Conservation (phyloP, 179 eudicot species). For the Monotropa hypopitys region DNA sequence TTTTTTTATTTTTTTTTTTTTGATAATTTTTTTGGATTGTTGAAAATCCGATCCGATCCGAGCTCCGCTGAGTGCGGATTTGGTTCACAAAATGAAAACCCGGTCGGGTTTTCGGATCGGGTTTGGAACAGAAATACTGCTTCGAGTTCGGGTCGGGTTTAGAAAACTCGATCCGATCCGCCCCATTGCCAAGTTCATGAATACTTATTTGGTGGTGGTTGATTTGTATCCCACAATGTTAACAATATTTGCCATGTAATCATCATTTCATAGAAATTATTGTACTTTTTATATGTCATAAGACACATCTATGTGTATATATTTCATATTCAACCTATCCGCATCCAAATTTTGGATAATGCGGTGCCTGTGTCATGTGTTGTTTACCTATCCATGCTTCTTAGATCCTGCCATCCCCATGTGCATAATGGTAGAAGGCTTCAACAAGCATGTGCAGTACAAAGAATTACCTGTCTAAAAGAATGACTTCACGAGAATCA, state of each 20-base stretch:
- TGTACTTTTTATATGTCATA: not conserved
- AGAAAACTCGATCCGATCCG: constrained; percentile 5
- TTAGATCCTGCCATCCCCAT: not conserved
- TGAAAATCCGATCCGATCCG: too few relatives aligned
- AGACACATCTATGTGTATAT: not conserved
- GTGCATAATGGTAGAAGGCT: not conserved
- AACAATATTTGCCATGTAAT: not conserved
- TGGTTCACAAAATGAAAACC: too few relatives aligned
- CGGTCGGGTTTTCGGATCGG: too few relatives aligned
- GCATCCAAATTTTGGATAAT: not conserved
- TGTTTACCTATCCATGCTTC: not conserved
- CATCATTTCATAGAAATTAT: not conserved
- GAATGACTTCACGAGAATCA: constrained; percentile 80
- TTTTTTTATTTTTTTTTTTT: too few relatives aligned
- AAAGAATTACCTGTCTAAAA: constrained; percentile 61
- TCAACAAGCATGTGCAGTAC: not conserved
- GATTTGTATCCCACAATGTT: not conserved
- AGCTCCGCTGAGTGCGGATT: too few relatives aligned
- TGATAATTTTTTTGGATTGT: too few relatives aligned
- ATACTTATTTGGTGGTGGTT: not conserved
- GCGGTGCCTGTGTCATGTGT: not conserved
- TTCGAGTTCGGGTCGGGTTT: too few relatives aligned
- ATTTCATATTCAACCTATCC: not conserved
- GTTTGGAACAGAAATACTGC: too few relatives aligned
- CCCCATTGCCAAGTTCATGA: not conserved